phyloP scores from a whole-genome alignment of 2,329 filamentous ascomycete species.

The Massarina eburnea region DNA sequence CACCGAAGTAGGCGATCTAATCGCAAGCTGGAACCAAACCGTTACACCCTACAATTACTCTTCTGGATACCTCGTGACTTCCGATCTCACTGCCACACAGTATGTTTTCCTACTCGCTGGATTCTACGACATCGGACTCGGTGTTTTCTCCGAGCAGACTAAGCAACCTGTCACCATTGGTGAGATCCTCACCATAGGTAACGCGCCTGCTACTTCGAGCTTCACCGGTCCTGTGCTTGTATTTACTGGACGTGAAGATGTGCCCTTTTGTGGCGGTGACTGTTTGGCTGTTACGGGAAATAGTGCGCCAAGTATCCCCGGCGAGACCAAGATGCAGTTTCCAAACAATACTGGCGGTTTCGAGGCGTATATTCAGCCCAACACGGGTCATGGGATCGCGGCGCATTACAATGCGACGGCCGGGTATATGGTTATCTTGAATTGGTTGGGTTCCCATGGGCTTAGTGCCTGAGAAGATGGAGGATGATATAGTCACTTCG shows the following conservation, averaged over 20 bases:
- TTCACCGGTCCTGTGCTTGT: constrained; percentile 61
- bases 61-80: constrained; percentile 57
- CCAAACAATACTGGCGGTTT: constrained; percentile 53
- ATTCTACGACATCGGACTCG: constrained; percentile 58
- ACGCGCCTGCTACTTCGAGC: constrained; percentile 32
- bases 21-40: constrained; percentile 34
- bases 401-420: constrained; percentile 47
- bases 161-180: constrained; percentile 62
- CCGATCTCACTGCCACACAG: constrained; percentile 53
- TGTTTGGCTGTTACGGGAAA: constrained; percentile 50
- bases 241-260: constrained; percentile 55
- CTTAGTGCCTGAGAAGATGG: constrained; percentile 12
- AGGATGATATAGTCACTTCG: neutral
- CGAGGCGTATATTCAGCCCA: constrained; percentile 56
- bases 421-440: constrained; percentile 43
- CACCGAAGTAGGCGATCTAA: constrained; percentile 32
- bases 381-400: constrained; percentile 52
- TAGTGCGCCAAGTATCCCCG: constrained; percentile 48
- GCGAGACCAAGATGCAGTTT: constrained; percentile 46
- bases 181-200: constrained; percentile 60
- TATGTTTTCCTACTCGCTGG: constrained; percentile 53
- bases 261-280: constrained; percentile 65
- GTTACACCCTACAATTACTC: constrained; percentile 31
- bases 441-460: constrained; percentile 35
- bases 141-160: constrained; percentile 48